Evolutionary conservation across 2,329 filamentous ascomycete species (phyloP), one percentile per base, ranked within the genome.

Genomic region (Byssothecium circinans): DNA sequence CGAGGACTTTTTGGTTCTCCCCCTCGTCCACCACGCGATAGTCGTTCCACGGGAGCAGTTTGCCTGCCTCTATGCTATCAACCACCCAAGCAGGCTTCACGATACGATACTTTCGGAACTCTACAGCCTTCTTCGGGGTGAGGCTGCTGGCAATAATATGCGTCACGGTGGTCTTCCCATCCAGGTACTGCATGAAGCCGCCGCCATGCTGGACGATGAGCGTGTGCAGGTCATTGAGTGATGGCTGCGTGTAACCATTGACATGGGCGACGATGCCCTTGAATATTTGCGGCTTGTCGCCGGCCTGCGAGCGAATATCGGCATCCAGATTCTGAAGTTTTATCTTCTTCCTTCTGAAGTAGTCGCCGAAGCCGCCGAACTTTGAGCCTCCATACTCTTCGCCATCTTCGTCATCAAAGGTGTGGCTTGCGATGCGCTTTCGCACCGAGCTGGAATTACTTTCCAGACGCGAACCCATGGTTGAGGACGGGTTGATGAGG

Each of bases 261-360:
- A 99, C 87, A 71, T 96, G 89, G 8, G 87, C 90, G 11, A 96
- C 91, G 8, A 97, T 81, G 0, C 90, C 91, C 58, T 87, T 89
- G 78, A 99, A 99, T 43, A 99, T 90, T 52, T 83, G 84, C 8
- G 91, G 89, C 54, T 88, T 89, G 56, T 86, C 84, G 0, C 75
- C 72, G 1, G 85, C 82, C 3, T 82, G 76, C 25, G 87, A 81
- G 49, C 92, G 85, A 36, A 95, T 77, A 44, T 95, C 83, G 8
- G 85, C 85, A 72, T 99, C 94, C 23, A 94, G 81, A 64, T 99
- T 99, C 71, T 97, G 94, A 3, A 99, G 80, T 68, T 99, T 99
- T 71, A 96, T 85, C 78, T 95, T 96, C 77, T 99, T 99, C 46
- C 91, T 86, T 41, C 91, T 82, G 68, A 96, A 95, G 71, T 97